Evolutionary conservation across 23 red algal species (phyloP), one percentile per base, ranked within the genome.

Genomic region (Chondrus crispus): DNA sequence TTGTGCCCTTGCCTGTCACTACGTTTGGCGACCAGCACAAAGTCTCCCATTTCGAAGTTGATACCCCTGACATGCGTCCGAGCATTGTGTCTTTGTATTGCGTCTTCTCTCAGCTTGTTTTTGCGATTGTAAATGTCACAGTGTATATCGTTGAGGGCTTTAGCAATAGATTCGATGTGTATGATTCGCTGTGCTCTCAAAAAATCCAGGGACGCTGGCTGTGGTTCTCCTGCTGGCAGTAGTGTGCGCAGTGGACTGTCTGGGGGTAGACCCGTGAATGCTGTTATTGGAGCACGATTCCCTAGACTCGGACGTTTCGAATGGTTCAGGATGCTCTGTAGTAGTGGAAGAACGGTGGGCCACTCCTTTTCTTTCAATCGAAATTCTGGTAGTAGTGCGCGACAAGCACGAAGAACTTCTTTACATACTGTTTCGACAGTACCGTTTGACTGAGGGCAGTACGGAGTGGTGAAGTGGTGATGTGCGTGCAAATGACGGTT

Each of bases 21-120:
- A 43, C 24, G 24, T 4, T 43, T 43, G 7, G 37, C 39, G 5
- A 76, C 44, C 39, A 76, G 28, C 19, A 76, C 5, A 5, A 37
- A 76, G 28, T 76, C 71, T 40, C 71, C 71, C 28, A 37, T 76
- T 22, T 76, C 71, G 43, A 76, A 76, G 71, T 76, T 76, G n/a
- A 76, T 24, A n/a, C 30, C 39, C 43, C 28, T 8, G 71, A 76
- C 28, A 48, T 76, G 7, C n/a, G 71, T 76, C 39, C 43, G 33
- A 46, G 28, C 71, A 5, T 76, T 76, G 6, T 6, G 6, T 40
- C 7, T 38, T 37, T 76, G 7, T 37, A 46, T 43, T 4, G 71
- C 33, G 11, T 24, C 24, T 22, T 43, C 43, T 5, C 71, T 76
- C 71, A 37, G 33, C 71, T 76, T 76, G 37, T 37, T 11, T 43